Conservation (phyloP, 257 asterid species). For the Striga asiatica region DNA sequence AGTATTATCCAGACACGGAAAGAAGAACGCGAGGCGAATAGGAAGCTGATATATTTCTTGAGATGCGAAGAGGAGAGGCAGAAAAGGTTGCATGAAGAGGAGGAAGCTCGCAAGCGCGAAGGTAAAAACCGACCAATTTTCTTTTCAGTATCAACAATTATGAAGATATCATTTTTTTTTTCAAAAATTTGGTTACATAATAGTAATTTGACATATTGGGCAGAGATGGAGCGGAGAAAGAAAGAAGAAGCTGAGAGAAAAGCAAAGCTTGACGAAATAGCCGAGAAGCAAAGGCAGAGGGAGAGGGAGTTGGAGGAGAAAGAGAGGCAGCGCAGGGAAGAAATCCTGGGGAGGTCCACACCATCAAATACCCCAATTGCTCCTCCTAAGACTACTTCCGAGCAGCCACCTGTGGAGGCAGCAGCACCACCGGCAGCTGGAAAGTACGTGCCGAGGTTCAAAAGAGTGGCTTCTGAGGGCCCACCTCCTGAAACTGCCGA, state of each 20-base stretch:
- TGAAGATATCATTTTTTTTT: too few species aligned
- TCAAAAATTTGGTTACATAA: too few species aligned
- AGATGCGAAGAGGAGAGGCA: constrained; percentile 57
- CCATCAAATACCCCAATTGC: constrained; percentile 17
- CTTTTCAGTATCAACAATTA: too few species aligned
- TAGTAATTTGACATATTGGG: too few species aligned
- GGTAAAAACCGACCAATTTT: too few species aligned
- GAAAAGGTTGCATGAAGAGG: constrained; percentile 50
- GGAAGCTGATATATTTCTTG: constrained; percentile 46
- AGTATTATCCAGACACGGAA: constrained; percentile 39
- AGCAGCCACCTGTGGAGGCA: not conserved
- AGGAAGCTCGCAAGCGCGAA: constrained; percentile 67
- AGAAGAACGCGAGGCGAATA: constrained; percentile 47
- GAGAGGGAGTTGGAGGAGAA: constrained; percentile 65
- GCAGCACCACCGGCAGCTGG: constrained; percentile 12
- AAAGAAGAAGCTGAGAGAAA: constrained; percentile 61
- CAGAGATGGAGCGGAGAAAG: constrained; percentile 62
- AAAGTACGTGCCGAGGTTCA: constrained; percentile 43
- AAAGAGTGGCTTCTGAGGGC: constrained; percentile 16
- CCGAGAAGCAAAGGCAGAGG: constrained; percentile 66
- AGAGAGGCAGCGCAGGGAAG: constrained; percentile 36
- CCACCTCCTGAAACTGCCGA: constrained; percentile 41
- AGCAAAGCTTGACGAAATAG: constrained; percentile 69
- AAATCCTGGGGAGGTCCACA: constrained; percentile 29
- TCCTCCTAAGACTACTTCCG: constrained; percentile 17